Conservation (phyloP, 2,329 filamentous ascomycete species). For the Dactylellina cionopaga region DNA sequence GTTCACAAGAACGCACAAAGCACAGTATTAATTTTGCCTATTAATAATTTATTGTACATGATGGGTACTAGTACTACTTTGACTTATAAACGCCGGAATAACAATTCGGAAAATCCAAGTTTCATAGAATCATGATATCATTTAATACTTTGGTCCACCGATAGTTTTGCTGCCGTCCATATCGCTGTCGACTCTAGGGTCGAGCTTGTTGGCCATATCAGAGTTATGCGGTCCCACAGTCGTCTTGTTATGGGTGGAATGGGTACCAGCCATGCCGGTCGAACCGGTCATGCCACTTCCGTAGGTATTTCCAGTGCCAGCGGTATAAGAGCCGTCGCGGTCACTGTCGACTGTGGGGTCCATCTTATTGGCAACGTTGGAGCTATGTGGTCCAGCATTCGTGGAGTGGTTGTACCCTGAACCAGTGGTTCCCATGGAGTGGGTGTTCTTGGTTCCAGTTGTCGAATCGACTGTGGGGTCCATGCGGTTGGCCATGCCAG, state of each 20-base stretch:
- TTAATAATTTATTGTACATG: slow-evolving; percentile 34
- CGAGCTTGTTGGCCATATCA: slow-evolving; percentile 58
- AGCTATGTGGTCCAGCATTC: slow-evolving; percentile 60
- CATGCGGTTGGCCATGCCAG: slow-evolving; percentile 67
- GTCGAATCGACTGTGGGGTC: slow-evolving; percentile 68
- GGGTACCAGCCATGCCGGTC: slow-evolving; percentile 10
- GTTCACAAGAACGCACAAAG: neutral
- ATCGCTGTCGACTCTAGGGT: slow-evolving; percentile 55
- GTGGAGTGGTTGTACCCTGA: slow-evolving; percentile 21
- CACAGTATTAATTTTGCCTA: slow-evolving; percentile 3
- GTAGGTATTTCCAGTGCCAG: slow-evolving; percentile 24
- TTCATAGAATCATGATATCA: slow-evolving; percentile 1
- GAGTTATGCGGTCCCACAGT: slow-evolving; percentile 61
- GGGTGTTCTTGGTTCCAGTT: slow-evolving; percentile 15
- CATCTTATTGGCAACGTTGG: slow-evolving; percentile 61
- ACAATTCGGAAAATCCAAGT: neutral
- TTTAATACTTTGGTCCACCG: slow-evolving; percentile 54
- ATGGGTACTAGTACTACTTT: neutral
- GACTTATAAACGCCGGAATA: slow-evolving; percentile 11
- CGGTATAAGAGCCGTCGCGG: slow-evolving; percentile 49
- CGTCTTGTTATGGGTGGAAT: slow-evolving; percentile 54
- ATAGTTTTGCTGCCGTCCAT: slow-evolving; percentile 55
- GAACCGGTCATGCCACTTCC: slow-evolving; percentile 31
- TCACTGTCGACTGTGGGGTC: slow-evolving; percentile 62
- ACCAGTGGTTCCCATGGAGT: slow-evolving; percentile 8